Evolutionary conservation across 208 protist genomes (phyloP).

Genomic region (Leishmania turanica): DNA sequence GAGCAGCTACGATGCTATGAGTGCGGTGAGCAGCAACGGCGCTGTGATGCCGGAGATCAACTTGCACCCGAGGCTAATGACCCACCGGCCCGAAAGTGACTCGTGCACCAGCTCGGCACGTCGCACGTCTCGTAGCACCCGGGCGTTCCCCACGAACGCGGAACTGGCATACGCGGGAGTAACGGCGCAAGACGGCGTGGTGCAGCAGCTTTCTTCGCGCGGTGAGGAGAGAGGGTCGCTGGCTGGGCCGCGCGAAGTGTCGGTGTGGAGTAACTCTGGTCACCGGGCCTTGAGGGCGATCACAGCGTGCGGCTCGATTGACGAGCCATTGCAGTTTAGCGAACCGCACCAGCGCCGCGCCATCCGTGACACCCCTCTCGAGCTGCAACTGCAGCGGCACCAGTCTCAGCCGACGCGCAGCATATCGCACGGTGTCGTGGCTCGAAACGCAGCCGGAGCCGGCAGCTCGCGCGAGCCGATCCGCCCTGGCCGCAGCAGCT

Average conservation of each 20-base stretch:
- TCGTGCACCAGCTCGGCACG: slow-evolving; percentile 18
- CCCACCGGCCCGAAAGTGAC: slow-evolving; percentile 29
- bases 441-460: background rate
- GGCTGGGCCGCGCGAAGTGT: slow-evolving; percentile 31
- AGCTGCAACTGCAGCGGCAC: background rate
- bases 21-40: background rate
- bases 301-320: background rate
- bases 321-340: slow-evolving; percentile 14
- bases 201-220: slow-evolving; percentile 44
- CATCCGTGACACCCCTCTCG: slow-evolving; percentile 3
- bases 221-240: slow-evolving; percentile 32
- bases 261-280: slow-evolving; percentile 8
- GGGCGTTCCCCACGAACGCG: slow-evolving; percentile 10
- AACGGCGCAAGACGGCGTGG: slow-evolving; percentile 40
- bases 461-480: slow-evolving; percentile 15
- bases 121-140: slow-evolving; percentile 8
- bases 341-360: slow-evolving; percentile 5
- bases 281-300: slow-evolving; percentile 7
- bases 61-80: slow-evolving; percentile 67
- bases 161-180: slow-evolving; percentile 29
- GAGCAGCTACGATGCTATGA: slow-evolving; percentile 13
- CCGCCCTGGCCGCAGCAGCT: slow-evolving; percentile 5
- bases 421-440: background rate
- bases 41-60: background rate
- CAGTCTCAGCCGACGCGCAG: slow-evolving; percentile 5